Percentiles rank a stretch among this genome's conserved stretches.
Conservation (phyloP, 2,329 filamentous ascomycete genomes). For the Conoideocrella luteorostrata region DNA sequence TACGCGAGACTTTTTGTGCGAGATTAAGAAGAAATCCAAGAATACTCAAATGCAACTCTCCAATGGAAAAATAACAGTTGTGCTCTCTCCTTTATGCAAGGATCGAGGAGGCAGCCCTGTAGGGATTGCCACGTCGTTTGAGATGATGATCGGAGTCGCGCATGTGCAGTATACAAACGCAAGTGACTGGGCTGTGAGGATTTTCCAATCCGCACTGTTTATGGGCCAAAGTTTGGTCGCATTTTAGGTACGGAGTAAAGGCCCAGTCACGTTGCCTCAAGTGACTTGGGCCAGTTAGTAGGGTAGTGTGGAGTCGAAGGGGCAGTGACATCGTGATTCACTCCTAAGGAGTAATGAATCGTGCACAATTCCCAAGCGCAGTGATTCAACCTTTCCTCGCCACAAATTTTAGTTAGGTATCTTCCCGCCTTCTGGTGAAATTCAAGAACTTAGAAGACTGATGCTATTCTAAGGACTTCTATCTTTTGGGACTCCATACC, state of each 20-base stretch:
- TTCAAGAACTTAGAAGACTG: too few relatives aligned
- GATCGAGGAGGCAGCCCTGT: not conserved
- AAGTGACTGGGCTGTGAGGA: slow-evolving; percentile 32
- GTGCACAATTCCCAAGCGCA: too few relatives aligned
- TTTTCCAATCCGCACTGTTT: slow-evolving; percentile 38
- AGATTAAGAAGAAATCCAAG: too few relatives aligned
- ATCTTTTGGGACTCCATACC: too few relatives aligned
- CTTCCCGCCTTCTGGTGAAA: too few relatives aligned
- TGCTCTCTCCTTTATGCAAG: not conserved
- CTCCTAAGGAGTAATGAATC: too few relatives aligned
- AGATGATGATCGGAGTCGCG: slow-evolving; percentile 3
- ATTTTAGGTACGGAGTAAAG: not conserved
- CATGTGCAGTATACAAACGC: slow-evolving; percentile 13
- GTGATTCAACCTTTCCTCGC: too few relatives aligned
- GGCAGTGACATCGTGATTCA: too few relatives aligned
- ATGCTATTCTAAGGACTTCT: too few relatives aligned
- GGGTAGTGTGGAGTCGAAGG: slow-evolving; percentile 6
- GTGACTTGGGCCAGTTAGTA: slow-evolving; percentile 8
- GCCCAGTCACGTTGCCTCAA: slow-evolving; percentile 21
- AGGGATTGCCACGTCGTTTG: slow-evolving; percentile 2
- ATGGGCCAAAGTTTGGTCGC: slow-evolving; percentile 6
- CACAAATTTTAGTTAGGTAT: too few relatives aligned
- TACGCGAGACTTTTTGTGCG: slow-evolving; percentile 18
- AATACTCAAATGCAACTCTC: too few relatives aligned
- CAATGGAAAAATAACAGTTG: too few relatives aligned